phyloP scores from a whole-genome alignment of 495 filamentous ascomycete genomes.

The Penicillium verhagenii region DNA sequence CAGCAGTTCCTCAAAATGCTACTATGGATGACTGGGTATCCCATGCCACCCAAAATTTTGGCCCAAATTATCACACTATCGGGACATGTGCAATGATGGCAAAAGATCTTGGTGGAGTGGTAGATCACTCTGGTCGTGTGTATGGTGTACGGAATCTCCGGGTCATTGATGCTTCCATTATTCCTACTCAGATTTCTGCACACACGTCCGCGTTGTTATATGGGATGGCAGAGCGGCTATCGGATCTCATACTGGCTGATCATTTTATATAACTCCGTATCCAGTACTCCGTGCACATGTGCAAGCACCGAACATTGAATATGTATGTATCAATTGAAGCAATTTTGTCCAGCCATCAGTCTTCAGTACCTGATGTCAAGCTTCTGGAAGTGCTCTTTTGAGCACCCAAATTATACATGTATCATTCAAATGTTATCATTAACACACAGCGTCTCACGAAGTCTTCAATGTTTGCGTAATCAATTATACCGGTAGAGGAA shows the following conservation, averaged over 20 bases:
- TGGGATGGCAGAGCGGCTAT: constrained; percentile 42
- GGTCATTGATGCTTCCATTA: constrained; percentile 40
- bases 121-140: constrained; percentile 19
- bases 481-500: too few species aligned
- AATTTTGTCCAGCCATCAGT: too few species aligned
- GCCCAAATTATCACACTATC: constrained; percentile 38
- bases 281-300: too few species aligned
- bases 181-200: constrained; percentile 25
- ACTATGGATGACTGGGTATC: constrained; percentile 43
- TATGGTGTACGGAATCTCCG: constrained; percentile 8
- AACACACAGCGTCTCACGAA: too few species aligned
- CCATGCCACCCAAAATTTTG: constrained; percentile 5
- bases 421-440: too few species aligned
- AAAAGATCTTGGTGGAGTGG: constrained; percentile 40
- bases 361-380: too few species aligned
- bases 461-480: too few species aligned
- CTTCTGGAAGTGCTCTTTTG: too few species aligned
- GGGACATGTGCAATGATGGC: constrained; percentile 47
- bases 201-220: constrained; percentile 26
- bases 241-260: constrained; percentile 4
- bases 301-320: too few species aligned
- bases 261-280: too few species aligned
- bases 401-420: too few species aligned
- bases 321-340: too few species aligned
- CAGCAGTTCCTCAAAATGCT: constrained; percentile 37